Evolutionary conservation across 2,329 filamentous ascomycete genomes (phyloP).

Genomic region (Cytospora leucostoma): DNA sequence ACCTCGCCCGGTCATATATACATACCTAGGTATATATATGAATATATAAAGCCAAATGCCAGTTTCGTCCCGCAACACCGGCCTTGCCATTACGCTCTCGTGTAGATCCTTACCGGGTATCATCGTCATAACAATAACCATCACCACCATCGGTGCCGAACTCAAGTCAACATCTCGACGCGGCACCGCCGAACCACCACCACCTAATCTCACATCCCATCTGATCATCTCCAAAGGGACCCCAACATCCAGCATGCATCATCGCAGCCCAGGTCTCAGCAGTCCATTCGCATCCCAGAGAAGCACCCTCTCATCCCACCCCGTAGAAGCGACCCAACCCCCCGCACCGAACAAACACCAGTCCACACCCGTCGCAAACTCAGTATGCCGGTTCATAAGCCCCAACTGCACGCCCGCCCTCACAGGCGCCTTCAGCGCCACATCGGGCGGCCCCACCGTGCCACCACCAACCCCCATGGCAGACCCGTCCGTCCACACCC

Average conservation of each 20-base stretch:
- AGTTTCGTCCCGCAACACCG: not conserved
- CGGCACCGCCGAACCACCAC: not conserved
- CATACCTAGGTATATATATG: no score
- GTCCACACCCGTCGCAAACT: constrained; percentile 94
- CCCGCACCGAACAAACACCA: constrained; percentile 97
- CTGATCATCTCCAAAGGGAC: not conserved
- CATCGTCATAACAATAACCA: constrained; percentile 9
- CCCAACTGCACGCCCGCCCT: constrained; percentile 72
- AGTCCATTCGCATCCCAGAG: constrained; percentile 82
- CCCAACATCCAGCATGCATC: not conserved
- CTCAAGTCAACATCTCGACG: not conserved
- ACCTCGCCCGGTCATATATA: no score
- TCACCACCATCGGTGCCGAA: not conserved
- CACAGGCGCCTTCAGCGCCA: constrained; percentile 35
- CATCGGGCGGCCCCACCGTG: constrained; percentile 37
- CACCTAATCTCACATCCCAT: not conserved
- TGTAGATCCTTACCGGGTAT: constrained; percentile 20
- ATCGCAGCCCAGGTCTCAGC: constrained; percentile 32
- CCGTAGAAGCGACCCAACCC: constrained; percentile 91
- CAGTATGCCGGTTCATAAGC: constrained; percentile 88
- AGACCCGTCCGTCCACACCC: constrained; percentile 82
- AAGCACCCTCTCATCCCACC: constrained; percentile 89
- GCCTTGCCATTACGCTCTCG: not conserved
- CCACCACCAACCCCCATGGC: constrained; percentile 36
- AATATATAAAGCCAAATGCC: not conserved